Conservation (phyloP, 73 alveolate species). For the Paramecium tetraurelia region DNA sequence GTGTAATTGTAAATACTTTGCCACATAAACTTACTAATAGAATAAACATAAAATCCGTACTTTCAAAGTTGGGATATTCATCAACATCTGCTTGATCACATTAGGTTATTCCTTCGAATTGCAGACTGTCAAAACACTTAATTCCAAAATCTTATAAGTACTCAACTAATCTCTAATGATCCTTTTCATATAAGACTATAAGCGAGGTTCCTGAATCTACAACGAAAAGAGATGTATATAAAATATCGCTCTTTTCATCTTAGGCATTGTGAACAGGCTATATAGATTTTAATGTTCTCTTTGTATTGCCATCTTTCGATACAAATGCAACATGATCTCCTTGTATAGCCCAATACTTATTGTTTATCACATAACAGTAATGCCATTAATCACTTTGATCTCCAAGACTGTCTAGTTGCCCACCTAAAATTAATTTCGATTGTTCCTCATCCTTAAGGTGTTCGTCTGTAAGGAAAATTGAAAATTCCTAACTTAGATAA, state of each 20-base stretch:
- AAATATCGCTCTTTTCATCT: background rate
- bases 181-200: background rate
- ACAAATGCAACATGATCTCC: background rate
- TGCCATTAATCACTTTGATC: background rate
- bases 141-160: background rate
- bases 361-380: constrained; percentile 9
- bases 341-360: background rate
- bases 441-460: too few species aligned
- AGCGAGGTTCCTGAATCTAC: constrained; percentile 26
- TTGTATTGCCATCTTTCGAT: background rate
- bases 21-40: background rate
- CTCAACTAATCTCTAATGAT: background rate
- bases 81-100: background rate
- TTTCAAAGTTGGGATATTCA: constrained; percentile 9
- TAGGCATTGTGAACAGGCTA: background rate
- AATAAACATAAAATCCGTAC: background rate
- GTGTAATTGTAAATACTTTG: background rate
- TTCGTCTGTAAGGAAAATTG: background rate
- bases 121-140: background rate
- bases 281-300: background rate
- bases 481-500: background rate
- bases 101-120: background rate
- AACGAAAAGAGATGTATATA: background rate
- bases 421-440: background rate
- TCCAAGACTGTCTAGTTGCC: background rate